Percentiles rank a stretch among this genome's conserved stretches.
Conservation (phyloP, 2,329 filamentous ascomycete genomes). For the Fusarium paranaense region DNA sequence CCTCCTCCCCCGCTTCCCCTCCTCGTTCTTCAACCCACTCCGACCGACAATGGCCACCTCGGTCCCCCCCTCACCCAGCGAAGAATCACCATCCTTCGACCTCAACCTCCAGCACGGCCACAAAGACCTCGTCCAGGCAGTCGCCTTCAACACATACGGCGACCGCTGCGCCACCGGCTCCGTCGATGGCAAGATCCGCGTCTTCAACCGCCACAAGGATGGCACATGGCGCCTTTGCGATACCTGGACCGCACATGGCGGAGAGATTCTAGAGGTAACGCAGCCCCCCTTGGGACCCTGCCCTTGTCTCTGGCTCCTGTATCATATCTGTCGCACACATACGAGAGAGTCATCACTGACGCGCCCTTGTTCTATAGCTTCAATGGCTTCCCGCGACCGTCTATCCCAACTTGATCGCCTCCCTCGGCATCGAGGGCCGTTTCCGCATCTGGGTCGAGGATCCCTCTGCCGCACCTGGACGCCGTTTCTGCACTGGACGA, state of each 20-base stretch:
- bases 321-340: slow-evolving; percentile 28
- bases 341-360: slow-evolving; percentile 17
- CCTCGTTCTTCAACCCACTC: background rate
- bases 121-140: slow-evolving; percentile 83
- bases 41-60: slow-evolving; percentile 44
- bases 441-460: slow-evolving; percentile 96
- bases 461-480: slow-evolving; percentile 80
- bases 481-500: slow-evolving; percentile 79
- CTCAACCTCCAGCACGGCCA: slow-evolving; percentile 79
- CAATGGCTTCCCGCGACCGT: slow-evolving; percentile 94
- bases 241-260: slow-evolving; percentile 90
- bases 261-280: slow-evolving; percentile 86
- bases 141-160: slow-evolving; percentile 92
- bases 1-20: background rate
- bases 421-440: slow-evolving; percentile 88
- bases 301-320: slow-evolving; percentile 23
- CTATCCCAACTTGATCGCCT: slow-evolving; percentile 86
- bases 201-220: slow-evolving; percentile 87
- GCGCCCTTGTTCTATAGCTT: slow-evolving; percentile 63
- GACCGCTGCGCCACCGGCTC: slow-evolving; percentile 92
- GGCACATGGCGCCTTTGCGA: slow-evolving; percentile 84
- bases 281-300: slow-evolving; percentile 34
- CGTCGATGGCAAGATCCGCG: slow-evolving; percentile 91
- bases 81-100: slow-evolving; percentile 64
- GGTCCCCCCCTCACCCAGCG: slow-evolving; percentile 51